A percentile compares a stretch with the other conserved stretches of the same genome.
phyloP scores from a whole-genome alignment of 148 eudicot genomes.

The Silene latifolia region DNA sequence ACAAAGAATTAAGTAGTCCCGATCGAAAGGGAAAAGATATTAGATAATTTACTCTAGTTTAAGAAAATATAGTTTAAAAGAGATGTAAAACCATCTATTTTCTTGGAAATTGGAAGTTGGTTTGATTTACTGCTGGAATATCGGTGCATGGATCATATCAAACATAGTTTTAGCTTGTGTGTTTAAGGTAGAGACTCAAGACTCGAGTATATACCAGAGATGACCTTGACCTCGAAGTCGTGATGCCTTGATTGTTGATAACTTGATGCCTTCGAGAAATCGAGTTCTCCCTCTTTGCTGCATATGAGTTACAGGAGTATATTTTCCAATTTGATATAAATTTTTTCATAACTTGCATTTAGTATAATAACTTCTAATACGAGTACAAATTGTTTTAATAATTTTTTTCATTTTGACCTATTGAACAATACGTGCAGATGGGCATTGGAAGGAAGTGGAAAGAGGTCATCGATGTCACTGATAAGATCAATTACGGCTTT shows the following conservation, averaged over 20 bases:
- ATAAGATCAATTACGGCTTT: constrained; percentile 64
- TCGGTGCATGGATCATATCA: background rate
- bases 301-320: background rate
- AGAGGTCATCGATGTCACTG: constrained; percentile 59
- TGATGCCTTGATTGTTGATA: background rate
- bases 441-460: constrained; percentile 94
- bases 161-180: background rate
- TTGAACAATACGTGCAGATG: constrained; percentile 40
- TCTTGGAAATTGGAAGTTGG: background rate
- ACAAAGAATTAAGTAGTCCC: too few relatives aligned
- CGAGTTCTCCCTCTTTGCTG: background rate
- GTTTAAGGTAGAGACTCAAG: background rate
- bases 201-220: too few relatives aligned
- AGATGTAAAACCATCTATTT: too few relatives aligned
- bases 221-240: background rate
- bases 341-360: background rate
- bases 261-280: background rate
- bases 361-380: background rate
- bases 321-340: background rate
- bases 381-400: background rate
- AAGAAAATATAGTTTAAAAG: too few relatives aligned
- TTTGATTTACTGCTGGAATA: background rate
- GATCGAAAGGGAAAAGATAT: too few relatives aligned
- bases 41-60: too few relatives aligned
- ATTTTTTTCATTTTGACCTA: background rate